Conservation (phyloP, 495 filamentous ascomycete species). For the Coniosporium apollinis region DNA sequence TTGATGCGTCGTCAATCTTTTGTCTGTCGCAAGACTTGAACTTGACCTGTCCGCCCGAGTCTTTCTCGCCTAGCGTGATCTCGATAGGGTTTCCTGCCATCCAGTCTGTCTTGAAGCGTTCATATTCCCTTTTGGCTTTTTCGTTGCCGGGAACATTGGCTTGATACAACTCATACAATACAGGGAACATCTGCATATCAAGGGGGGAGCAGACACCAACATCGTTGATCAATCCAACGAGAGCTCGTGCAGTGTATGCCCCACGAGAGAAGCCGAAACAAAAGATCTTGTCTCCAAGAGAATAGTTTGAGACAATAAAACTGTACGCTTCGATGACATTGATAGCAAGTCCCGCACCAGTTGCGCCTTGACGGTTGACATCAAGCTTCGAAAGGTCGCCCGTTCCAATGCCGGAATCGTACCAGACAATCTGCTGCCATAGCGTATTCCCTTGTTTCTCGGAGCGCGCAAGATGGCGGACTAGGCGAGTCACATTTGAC, state of each 20-base stretch:
- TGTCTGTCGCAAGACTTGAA: no score
- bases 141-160: not conserved
- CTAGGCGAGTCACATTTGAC: conserved; percentile 1
- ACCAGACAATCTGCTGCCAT: conserved; percentile 1
- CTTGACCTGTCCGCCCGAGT: no score
- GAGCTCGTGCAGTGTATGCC: conserved; percentile 14
- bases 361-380: not conserved
- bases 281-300: conserved; percentile 11
- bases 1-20: no score
- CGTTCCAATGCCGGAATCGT: not conserved
- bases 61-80: no score
- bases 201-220: conserved; percentile 9
- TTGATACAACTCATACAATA: conserved; percentile 5
- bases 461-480: not conserved
- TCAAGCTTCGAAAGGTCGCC: not conserved
- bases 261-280: conserved; percentile 14
- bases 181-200: conserved; percentile 2
- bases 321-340: conserved; percentile 4
- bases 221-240: conserved; percentile 7
- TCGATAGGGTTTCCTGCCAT: conserved; percentile 8
- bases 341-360: not conserved
- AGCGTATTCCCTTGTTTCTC: conserved; percentile 2
- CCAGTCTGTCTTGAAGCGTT: conserved; percentile 4
- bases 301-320: conserved; percentile 7
- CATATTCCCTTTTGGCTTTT: conserved; percentile 1